Evolutionary conservation across 2,329 filamentous ascomycete species (phyloP).

Genomic region (Biscogniauxia sp.): DNA sequence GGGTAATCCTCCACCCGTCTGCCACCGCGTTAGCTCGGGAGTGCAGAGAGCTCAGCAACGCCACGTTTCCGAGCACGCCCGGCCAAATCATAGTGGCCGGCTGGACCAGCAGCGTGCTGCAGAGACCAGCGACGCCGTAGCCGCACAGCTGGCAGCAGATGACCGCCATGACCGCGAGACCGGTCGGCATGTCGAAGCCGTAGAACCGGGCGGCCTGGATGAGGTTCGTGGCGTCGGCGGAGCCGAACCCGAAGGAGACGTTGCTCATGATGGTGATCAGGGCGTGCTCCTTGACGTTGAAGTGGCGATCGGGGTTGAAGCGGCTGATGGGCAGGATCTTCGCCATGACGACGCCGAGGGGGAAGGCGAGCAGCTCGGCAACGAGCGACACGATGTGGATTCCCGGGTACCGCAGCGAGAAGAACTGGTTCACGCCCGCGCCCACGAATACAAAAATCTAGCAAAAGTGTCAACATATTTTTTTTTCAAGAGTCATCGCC

Average conservation of each 20-base stretch:
- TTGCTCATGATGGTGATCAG: slow-evolving; percentile 48
- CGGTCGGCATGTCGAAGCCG: slow-evolving; percentile 35
- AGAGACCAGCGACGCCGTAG: slow-evolving; percentile 47
- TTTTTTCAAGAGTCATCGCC: no score
- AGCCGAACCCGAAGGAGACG: slow-evolving; percentile 45
- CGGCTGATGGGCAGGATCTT: slow-evolving; percentile 37
- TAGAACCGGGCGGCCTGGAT: slow-evolving; percentile 43
- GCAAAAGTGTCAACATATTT: slow-evolving; percentile 1
- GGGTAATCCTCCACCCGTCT: slow-evolving; percentile 35
- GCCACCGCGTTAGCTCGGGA: slow-evolving; percentile 34
- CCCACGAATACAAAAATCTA: slow-evolving; percentile 44
- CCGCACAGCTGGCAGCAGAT: slow-evolving; percentile 34
- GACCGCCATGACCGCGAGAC: slow-evolving; percentile 25
- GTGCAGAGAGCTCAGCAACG: slow-evolving; percentile 42
- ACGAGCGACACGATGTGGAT: slow-evolving; percentile 45
- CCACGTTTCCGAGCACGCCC: slow-evolving; percentile 47
- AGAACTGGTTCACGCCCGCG: slow-evolving; percentile 46
- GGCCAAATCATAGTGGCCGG: slow-evolving; percentile 53
- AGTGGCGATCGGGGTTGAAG: slow-evolving; percentile 41
- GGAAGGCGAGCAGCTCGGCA: slow-evolving; percentile 43
- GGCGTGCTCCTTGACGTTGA: slow-evolving; percentile 47
- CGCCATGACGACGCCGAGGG: slow-evolving; percentile 39
- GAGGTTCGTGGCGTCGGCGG: slow-evolving; percentile 44
- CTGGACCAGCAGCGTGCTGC: slow-evolving; percentile 41
- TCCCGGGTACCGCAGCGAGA: slow-evolving; percentile 44